Evolutionary conservation across 805 yeast genomes (phyloP).

Genomic region (Ogataea methanolica): DNA sequence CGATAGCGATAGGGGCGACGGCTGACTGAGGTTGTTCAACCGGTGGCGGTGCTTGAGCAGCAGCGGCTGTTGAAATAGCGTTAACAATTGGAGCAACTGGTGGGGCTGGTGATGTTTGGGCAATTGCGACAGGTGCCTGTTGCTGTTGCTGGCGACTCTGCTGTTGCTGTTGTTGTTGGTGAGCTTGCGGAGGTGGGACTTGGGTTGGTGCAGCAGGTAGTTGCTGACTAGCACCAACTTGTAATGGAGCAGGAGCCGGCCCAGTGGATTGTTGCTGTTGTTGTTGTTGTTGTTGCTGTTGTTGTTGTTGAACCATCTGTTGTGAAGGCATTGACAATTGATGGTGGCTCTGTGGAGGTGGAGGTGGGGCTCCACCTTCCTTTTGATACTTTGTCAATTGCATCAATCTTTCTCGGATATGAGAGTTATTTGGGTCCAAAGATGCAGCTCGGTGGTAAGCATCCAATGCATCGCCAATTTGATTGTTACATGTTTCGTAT

Average conservation of each 20-base stretch:
- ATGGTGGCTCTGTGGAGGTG: slow-evolving; percentile 57
- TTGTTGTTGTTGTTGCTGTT: slow-evolving; percentile 30
- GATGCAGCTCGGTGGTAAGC: slow-evolving; percentile 97
- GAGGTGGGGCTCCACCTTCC: slow-evolving; percentile 55
- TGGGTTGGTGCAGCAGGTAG: slow-evolving; percentile 24
- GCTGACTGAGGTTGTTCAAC: slow-evolving; percentile 3
- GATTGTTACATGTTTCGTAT: slow-evolving; percentile 96
- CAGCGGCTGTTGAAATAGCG: slow-evolving; percentile 4
- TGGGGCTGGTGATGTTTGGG: slow-evolving; percentile 4
- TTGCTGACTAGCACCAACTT: slow-evolving; percentile 24
- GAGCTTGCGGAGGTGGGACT: slow-evolving; percentile 19
- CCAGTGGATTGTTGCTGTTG: slow-evolving; percentile 28
- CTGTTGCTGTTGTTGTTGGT: slow-evolving; percentile 5
- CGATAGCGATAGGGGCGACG: slow-evolving; percentile 10
- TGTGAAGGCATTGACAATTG: slow-evolving; percentile 38
- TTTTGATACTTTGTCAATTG: slow-evolving; percentile 72
- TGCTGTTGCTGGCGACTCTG: not conserved
- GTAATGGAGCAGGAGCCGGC: slow-evolving; percentile 26
- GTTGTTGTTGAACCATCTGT: slow-evolving; percentile 34
- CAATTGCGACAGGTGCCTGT: not conserved
- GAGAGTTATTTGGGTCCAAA: slow-evolving; percentile 90
- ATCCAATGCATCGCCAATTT: slow-evolving; percentile 89
- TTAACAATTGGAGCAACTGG: not conserved
- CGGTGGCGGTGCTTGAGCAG: slow-evolving; percentile 6
- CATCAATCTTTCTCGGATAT: slow-evolving; percentile 87